Evolutionary conservation across 2,329 filamentous ascomycete genomes (phyloP).

Genomic region (Fusarium subglutinans): DNA sequence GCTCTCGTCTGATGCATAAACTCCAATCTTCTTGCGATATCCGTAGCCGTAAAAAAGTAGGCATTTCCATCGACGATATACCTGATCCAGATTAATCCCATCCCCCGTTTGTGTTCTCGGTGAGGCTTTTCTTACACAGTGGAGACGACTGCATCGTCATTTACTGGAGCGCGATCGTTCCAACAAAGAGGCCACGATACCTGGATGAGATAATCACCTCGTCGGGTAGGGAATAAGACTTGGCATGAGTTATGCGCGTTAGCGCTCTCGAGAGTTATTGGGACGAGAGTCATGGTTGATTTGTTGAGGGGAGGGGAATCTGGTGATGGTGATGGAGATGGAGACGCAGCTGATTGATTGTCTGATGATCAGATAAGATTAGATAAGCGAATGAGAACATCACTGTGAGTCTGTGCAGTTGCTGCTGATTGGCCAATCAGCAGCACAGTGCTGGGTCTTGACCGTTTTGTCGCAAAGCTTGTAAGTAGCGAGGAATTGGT

Average conservation of each 20-base stretch:
- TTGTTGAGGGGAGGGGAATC: not conserved
- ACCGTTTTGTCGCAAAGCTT: not conserved
- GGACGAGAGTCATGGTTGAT: constrained; percentile 17
- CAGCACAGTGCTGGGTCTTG: not conserved
- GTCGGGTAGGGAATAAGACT: constrained; percentile 13
- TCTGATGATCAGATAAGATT: constrained; percentile 19
- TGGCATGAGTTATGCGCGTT: constrained; percentile 34
- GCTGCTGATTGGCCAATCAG: no score
- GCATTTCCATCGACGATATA: constrained; percentile 49
- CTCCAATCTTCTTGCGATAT: constrained; percentile 40
- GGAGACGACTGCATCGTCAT: constrained; percentile 25
- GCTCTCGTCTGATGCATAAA: constrained; percentile 37
- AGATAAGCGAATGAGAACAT: not conserved
- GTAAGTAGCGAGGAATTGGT: not conserved
- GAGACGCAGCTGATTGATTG: not conserved
- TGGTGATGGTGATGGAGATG: not conserved
- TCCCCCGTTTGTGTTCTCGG: not conserved
- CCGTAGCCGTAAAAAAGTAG: constrained; percentile 47
- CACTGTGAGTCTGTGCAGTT: no score
- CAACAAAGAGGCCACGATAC: constrained; percentile 44
- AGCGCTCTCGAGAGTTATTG: not conserved
- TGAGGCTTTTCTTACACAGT: constrained; percentile 40
- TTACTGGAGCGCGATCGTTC: constrained; percentile 32
- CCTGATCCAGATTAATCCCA: constrained; percentile 16
- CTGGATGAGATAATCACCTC: constrained; percentile 43